Conservation (phyloP, 1,139 yeast species). For the Zygoascus sp. region DNA sequence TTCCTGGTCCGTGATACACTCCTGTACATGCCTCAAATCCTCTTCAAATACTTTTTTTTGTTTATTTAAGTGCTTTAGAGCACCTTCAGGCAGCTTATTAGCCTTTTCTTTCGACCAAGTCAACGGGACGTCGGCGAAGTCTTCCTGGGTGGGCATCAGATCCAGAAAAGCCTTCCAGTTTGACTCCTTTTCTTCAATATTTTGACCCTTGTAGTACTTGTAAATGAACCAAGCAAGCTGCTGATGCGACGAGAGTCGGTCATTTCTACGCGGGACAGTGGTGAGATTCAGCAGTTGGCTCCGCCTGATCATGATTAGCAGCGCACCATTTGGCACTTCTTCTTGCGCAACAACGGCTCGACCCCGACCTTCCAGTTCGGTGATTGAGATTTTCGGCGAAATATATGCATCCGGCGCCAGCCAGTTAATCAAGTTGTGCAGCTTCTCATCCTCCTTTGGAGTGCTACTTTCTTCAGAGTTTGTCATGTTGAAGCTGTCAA, state of each 20-base stretch:
- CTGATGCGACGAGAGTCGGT: conserved; percentile 27
- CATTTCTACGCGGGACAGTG: conserved; percentile 40
- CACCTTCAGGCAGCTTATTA: conserved; percentile 28
- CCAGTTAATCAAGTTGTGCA: conserved; percentile 19
- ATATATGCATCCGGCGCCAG: conserved; percentile 22
- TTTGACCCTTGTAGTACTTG: conserved; percentile 17
- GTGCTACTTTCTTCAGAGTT: background rate
- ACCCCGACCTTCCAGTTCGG: conserved; percentile 46
- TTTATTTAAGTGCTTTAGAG: conserved; percentile 22
- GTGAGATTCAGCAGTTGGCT: conserved; percentile 56
- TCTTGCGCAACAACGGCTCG: conserved; percentile 54
- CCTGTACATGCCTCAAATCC: conserved; percentile 19
- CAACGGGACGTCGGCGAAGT: conserved; percentile 35
- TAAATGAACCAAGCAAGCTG: conserved; percentile 26
- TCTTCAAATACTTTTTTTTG: conserved; percentile 31
- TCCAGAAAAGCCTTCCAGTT: conserved; percentile 26
- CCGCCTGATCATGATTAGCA: conserved; percentile 54
- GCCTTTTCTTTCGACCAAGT: conserved; percentile 33
- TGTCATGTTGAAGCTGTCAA: background rate
- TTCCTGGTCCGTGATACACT: conserved; percentile 8
- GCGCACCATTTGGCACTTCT: conserved; percentile 39
- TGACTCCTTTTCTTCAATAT: conserved; percentile 5
- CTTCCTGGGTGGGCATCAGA: conserved; percentile 26
- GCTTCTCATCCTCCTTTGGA: background rate
- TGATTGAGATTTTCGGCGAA: conserved; percentile 30